Evolutionary conservation across 2,329 filamentous ascomycete species (phyloP), one percentile per base, ranked within the genome.

Genomic region (Arthrobotrys musiformis): DNA sequence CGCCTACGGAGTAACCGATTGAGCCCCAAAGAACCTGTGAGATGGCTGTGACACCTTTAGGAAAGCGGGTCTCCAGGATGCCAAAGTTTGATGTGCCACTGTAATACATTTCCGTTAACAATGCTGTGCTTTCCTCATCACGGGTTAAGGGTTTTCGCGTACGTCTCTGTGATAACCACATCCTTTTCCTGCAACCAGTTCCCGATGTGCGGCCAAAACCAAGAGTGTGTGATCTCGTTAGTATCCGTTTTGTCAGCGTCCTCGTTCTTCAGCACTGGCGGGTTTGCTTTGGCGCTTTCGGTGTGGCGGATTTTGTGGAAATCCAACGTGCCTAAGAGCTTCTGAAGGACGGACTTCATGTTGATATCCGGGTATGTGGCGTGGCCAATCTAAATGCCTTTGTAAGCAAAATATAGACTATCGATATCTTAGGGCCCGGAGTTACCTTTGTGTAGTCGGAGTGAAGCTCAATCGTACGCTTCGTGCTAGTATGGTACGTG

Each of bases 11-110:
- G 81, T 90, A 91, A 0, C 90, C 90, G 79, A 91, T 91, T 50
- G 86, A 88, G 50, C 89, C 88, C 89, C 89, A 91, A 11, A 95
- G 88, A 1, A 92, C 90, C 82, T 95, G 93, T 63, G 89, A 93
- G 81, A 97, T 89, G 17, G 91, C 92, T 6, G 88, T 92, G n/a
- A 94, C 91, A n/a, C 88, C 87, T 1, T 86, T 82, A 0, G 93
- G 93, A 85, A 97, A 95, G 46, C 88, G 88, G 3, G 93, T 94
- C 72, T 94, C 92, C 89, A 92, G 93, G 81, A 95, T 92, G 69
- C 93, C 93, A 82, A 96, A 94, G 84, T 93, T 94, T 72, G 93
- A 87, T 0, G 93, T 97, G 42, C 93, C 93, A 1, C 79, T 80
- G 48, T 54, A 19, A 17, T 19, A 56, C 37, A 52, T 7, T 17